Percentiles rank a stretch among this genome's conserved stretches.
Evolutionary conservation across 108 stramenopile species (phyloP).

Genomic region (Cyclostephanos tholiformis): DNA sequence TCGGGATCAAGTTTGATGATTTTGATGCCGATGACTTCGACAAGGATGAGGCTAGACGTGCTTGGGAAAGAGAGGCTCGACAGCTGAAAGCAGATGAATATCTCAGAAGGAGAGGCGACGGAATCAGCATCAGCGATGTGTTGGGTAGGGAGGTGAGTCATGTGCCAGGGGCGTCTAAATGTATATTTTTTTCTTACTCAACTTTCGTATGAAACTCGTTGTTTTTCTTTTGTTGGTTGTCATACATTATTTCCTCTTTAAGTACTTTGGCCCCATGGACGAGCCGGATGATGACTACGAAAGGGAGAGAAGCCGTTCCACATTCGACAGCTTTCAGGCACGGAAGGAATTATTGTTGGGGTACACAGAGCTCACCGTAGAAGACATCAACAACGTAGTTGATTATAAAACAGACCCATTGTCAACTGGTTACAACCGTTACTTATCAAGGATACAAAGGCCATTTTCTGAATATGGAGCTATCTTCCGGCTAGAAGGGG

Average conservation of each 20-base stretch:
- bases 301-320: conserved; percentile 43
- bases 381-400: conserved; percentile 65
- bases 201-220: background rate
- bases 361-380: conserved; percentile 62
- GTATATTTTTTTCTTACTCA: background rate
- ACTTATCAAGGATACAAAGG: conserved; percentile 63
- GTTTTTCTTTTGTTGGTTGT: background rate
- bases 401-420: conserved; percentile 62
- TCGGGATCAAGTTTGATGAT: conserved; percentile 24
- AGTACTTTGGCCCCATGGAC: conserved; percentile 45
- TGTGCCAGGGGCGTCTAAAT: background rate
- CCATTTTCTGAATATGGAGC: conserved; percentile 81
- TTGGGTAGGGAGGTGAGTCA: conserved; percentile 32
- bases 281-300: conserved; percentile 56
- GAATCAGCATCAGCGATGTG: conserved; percentile 38
- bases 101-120: conserved; percentile 24
- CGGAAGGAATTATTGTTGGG: conserved; percentile 67
- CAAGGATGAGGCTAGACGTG: conserved; percentile 15
- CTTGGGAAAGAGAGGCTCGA: conserved; percentile 43
- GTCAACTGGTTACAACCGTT: conserved; percentile 65
- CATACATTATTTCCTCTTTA: background rate
- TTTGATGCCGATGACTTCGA: conserved; percentile 27
- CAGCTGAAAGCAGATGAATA: conserved; percentile 43
- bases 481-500: conserved; percentile 79
- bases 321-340: conserved; percentile 54